These are phyloP conservation scores for Ustilaginoidea virens DNA, from an alignment of 2,329 filamentous ascomycete genomes.

Conservation along the genomic window DNA sequence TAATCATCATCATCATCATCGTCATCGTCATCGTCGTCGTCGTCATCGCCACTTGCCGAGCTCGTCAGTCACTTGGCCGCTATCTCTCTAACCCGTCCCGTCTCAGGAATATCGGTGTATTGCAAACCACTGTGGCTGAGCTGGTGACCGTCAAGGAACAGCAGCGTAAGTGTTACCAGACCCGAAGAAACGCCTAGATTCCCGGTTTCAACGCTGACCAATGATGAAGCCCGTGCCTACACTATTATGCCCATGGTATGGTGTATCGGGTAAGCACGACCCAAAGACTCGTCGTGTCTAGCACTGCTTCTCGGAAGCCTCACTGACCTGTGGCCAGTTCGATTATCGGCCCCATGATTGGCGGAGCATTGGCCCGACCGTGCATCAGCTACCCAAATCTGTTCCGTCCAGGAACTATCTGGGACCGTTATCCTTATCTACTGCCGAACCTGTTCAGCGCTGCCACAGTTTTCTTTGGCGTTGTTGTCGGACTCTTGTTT, in stretches of 20 bases:
- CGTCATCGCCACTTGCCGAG: too few species aligned
- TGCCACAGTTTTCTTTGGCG: constrained; percentile 57
- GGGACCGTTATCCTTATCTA: constrained; percentile 78
- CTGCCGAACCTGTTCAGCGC: constrained; percentile 87
- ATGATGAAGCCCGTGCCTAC: constrained; percentile 69
- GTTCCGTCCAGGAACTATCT: constrained; percentile 61
- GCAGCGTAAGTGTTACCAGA: constrained; percentile 56
- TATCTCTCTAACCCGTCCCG: background rate
- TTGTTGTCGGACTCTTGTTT: constrained; percentile 68
- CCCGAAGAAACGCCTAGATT: background rate
- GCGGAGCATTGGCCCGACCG: constrained; percentile 76
- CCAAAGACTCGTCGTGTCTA: background rate
- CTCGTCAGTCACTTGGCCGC: background rate
- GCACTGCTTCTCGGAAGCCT: background rate
- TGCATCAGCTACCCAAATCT: constrained; percentile 64
- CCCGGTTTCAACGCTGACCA: constrained; percentile 11
- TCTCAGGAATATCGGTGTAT: constrained; percentile 73
- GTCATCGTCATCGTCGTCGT: too few species aligned
- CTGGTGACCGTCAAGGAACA: constrained; percentile 86
- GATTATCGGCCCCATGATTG: constrained; percentile 82
- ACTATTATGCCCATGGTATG: constrained; percentile 97
- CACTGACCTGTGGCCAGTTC: constrained; percentile 37
- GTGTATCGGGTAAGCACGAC: constrained; percentile 62
- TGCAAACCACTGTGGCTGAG: constrained; percentile 91
- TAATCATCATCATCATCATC: too few species aligned